Conservation (phyloP, 176 grass and related monocot species). For the Carex pumila region DNA sequence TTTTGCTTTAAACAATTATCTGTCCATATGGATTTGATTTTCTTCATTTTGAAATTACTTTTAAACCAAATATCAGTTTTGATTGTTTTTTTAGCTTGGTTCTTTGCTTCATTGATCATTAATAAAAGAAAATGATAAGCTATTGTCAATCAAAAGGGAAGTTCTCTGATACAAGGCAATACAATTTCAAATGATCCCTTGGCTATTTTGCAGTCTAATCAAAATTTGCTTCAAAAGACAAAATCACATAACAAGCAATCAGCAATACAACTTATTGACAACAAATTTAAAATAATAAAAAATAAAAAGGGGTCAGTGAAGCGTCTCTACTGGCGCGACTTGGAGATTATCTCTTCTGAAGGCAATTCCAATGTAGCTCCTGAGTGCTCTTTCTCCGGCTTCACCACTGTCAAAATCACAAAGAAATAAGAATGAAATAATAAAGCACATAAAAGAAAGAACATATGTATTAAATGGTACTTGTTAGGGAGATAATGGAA, state of each 20-base stretch:
- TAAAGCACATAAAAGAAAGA: neutral
- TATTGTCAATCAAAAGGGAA: neutral
- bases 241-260: neutral
- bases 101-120: neutral
- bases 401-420: constrained; percentile 50
- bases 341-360: constrained; percentile 11
- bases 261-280: neutral
- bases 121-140: neutral
- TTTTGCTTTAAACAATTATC: neutral
- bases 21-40: neutral
- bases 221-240: neutral
- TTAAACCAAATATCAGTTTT: neutral
- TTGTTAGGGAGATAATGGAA: neutral
- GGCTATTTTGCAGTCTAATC: neutral
- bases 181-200: neutral
- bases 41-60: neutral
- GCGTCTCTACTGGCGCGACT: neutral
- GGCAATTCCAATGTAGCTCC: constrained; percentile 7
- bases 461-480: constrained; percentile 15
- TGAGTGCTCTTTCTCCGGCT: constrained; percentile 19
- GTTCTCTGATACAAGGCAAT: neutral
- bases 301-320: neutral
- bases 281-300: neutral
- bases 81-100: neutral
- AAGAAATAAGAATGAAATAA: neutral